Evolutionary conservation across 2,329 filamentous ascomycete species (phyloP).

Genomic region (Claviceps africana): DNA sequence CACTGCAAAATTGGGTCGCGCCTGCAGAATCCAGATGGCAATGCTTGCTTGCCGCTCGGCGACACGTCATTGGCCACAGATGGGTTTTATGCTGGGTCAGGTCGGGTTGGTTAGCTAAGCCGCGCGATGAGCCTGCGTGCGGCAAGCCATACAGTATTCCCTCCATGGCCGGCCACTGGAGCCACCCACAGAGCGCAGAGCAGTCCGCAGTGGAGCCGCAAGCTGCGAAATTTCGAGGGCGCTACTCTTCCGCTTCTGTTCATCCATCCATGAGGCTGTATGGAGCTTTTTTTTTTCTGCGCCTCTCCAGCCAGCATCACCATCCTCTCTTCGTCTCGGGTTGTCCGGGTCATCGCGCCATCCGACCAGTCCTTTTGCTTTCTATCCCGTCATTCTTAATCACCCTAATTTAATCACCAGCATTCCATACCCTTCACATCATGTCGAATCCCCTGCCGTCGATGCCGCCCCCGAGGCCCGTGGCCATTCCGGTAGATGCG

Average conservation of each 20-base stretch:
- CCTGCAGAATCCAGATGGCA: too few species aligned
- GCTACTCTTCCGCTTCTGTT: neutral
- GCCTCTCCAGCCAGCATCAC: constrained; percentile 9
- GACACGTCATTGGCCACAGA: too few species aligned
- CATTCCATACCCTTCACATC: constrained; percentile 11
- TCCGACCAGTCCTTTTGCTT: constrained; percentile 13
- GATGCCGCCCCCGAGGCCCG: constrained; percentile 30
- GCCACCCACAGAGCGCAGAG: neutral
- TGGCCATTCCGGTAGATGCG: constrained; percentile 35
- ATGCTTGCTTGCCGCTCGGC: too few species aligned
- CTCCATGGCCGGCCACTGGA: too few species aligned
- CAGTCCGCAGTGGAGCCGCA: neutral
- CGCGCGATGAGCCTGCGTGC: neutral
- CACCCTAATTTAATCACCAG: constrained; percentile 10
- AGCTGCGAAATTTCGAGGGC: constrained; percentile 3
- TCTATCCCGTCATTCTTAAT: constrained; percentile 11
- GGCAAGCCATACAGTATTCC: too few species aligned
- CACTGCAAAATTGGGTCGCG: too few species aligned
- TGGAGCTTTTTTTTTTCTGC: constrained; percentile 14
- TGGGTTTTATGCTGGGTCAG: too few species aligned
- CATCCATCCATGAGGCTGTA: neutral
- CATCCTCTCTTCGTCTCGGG: constrained; percentile 8
- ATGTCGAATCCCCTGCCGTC: constrained; percentile 35
- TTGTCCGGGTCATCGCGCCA: constrained; percentile 9
- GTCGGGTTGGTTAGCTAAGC: too few species aligned